A percentile compares a stretch with the other conserved stretches of the same genome.
These are phyloP conservation scores for Saururus chinensis DNA, from an alignment of 164 flowering plant species.

Conservation along the genomic window DNA sequence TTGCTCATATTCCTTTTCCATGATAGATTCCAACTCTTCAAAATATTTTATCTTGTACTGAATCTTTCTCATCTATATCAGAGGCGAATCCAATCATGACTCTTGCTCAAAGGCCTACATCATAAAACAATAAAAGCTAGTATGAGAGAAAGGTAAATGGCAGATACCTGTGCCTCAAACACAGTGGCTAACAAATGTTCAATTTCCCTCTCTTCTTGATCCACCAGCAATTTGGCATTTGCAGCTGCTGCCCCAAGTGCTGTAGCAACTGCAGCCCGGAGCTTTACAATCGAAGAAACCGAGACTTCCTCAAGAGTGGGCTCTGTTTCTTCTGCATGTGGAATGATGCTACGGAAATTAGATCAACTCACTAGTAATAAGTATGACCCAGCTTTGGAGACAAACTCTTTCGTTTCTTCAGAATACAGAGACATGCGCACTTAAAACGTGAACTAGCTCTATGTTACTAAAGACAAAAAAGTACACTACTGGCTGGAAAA, in stretches of 20 bases:
- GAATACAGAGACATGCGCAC: no score
- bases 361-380: no score
- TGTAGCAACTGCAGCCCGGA: conserved; percentile 72
- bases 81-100: background rate
- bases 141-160: background rate
- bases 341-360: background rate
- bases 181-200: conserved; percentile 57
- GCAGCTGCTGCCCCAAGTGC: conserved; percentile 94
- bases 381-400: no score
- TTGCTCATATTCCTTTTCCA: conserved; percentile 55
- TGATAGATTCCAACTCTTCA: conserved; percentile 56
- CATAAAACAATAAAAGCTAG: background rate
- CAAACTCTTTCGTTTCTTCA: no score
- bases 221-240: conserved; percentile 73
- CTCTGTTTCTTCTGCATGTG: conserved; percentile 27
- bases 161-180: conserved; percentile 67
- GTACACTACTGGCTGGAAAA: no score
- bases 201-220: conserved; percentile 79
- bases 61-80: conserved; percentile 55
- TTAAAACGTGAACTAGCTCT: no score
- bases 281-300: conserved; percentile 41
- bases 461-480: no score
- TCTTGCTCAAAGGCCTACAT: background rate
- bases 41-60: conserved; percentile 52
- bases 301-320: conserved; percentile 18